Evolutionary conservation across 2,329 filamentous ascomycete species (phyloP).

Genomic region (Mollisia scopiformis): DNA sequence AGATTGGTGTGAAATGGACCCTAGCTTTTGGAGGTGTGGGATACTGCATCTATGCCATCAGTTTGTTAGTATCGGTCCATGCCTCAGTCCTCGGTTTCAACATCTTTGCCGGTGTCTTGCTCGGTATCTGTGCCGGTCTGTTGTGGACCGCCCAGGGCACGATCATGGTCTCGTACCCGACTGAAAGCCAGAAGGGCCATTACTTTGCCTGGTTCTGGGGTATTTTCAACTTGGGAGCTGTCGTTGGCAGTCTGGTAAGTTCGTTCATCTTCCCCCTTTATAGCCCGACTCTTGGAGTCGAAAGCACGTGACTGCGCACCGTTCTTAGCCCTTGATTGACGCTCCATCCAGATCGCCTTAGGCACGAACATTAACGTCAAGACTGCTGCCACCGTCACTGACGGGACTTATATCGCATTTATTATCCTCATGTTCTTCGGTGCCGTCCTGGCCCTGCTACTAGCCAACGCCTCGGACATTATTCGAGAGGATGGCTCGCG

Average conservation of each 20-base stretch:
- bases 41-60: slow-evolving; percentile 74
- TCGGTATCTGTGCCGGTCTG: slow-evolving; percentile 78
- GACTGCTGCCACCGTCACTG: slow-evolving; percentile 54
- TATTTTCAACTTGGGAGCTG: slow-evolving; percentile 90
- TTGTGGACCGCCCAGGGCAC: slow-evolving; percentile 84
- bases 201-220: slow-evolving; percentile 94
- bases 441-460: slow-evolving; percentile 67
- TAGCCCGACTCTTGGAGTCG: background rate
- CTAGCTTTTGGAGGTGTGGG: slow-evolving; percentile 75
- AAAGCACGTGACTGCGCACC: background rate
- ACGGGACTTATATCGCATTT: slow-evolving; percentile 88
- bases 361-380: slow-evolving; percentile 69
- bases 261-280: background rate
- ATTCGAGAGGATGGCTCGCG: slow-evolving; percentile 76
- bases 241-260: slow-evolving; percentile 73
- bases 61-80: slow-evolving; percentile 73
- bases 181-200: slow-evolving; percentile 79
- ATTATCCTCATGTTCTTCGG: slow-evolving; percentile 80
- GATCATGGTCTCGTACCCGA: slow-evolving; percentile 89
- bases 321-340: slow-evolving; percentile 7
- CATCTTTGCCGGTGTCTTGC: slow-evolving; percentile 75
- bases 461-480: slow-evolving; percentile 74
- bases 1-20: slow-evolving; percentile 69
- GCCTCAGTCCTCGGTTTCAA: slow-evolving; percentile 70
- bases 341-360: slow-evolving; percentile 61